Evolutionary conservation across 805 yeast genomes (phyloP), one percentile per base, ranked within the genome.

Genomic region (Wickerhamomyces xylosicus): DNA sequence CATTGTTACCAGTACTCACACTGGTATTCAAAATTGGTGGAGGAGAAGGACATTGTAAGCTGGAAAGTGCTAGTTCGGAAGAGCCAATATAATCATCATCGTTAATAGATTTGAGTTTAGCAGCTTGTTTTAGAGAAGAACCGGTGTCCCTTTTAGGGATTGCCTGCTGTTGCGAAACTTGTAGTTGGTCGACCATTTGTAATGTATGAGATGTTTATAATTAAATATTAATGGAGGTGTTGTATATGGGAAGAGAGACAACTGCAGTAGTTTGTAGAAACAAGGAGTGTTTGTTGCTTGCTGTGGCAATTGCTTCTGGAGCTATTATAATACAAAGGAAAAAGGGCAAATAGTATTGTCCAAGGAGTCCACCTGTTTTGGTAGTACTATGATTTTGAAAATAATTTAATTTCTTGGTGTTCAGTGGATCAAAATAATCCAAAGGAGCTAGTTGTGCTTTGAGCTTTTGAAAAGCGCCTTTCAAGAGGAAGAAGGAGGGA

Each of bases 31-130:
- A 58, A 39, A 78, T 77, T 7, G 85, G 84, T 1, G 85, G 83
- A n/a, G 85, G 85, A 4, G 84, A 77, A 2, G 85, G 84, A 46
- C 83, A 74, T 43, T 79, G 64, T 39, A 77, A 55, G 51, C 67
- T 72, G 7, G 83, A 73, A 27, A 74, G 58, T 1, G 83, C 81
- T 56, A 72, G 53, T 11, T 69, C 74, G 29, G 77, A 67, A 4
- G 80, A 79, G 0, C 72, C 67, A 14, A 47, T 42, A n/a, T 25
- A 25, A 25, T 25, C 19, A 36, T 27, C n/a, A 19, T 41, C 21
- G 15, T 29, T 37, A 7, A 33, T 35, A 27, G 17, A 21, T n/a
- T 33, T 36, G 37, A 32, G 37, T 25, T 40, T 39, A 5, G 31
- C 29, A 11, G 29, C 29, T 25, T 25, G 29, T 13, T 25, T 25